phyloP scores from a whole-genome alignment of 2,329 filamentous ascomycete species.

The Fusarium floridanum region DNA sequence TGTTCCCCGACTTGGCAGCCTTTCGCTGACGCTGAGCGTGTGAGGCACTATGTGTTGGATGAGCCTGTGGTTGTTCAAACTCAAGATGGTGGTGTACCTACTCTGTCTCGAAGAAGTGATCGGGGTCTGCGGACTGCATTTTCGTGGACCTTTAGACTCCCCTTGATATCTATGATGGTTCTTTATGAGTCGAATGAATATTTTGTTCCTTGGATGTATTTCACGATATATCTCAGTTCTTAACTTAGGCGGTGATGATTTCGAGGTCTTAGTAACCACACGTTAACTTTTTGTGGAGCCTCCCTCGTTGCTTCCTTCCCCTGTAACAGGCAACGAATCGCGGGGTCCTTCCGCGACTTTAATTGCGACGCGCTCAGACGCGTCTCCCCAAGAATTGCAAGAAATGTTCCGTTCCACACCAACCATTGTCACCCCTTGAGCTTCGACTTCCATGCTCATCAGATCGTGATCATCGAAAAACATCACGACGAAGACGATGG shows the following conservation, averaged over 20 bases:
- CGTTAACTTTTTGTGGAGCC: conserved; percentile 35
- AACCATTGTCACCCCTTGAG: conserved; percentile 21
- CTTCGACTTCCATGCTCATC: conserved; percentile 19
- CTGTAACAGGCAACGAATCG: conserved; percentile 37
- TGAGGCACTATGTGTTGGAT: conserved; percentile 57
- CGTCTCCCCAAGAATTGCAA: conserved; percentile 50
- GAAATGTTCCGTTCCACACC: conserved; percentile 22
- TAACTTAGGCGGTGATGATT: conserved; percentile 22
- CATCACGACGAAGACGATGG: conserved; percentile 44
- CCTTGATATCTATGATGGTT: neutral
- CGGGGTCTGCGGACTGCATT: conserved; percentile 78
- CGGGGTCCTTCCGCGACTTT: conserved; percentile 49
- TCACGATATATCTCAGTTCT: conserved; percentile 1
- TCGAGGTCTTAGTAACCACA: conserved; percentile 16
- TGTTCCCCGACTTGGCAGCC: conserved; percentile 79
- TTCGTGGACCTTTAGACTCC: conserved; percentile 38
- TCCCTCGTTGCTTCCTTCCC: neutral
- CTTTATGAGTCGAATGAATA: neutral
- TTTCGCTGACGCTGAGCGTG: conserved; percentile 69
- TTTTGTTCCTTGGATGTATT: neutral
- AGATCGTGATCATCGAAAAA: conserved; percentile 6
- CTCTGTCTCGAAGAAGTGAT: conserved; percentile 95
- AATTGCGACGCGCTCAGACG: conserved; percentile 58
- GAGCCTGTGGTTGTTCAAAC: neutral
- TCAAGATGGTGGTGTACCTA: conserved; percentile 58